Conservation (phyloP, 768 basidiomycete genomes). For the Tulasnella sp. region DNA sequence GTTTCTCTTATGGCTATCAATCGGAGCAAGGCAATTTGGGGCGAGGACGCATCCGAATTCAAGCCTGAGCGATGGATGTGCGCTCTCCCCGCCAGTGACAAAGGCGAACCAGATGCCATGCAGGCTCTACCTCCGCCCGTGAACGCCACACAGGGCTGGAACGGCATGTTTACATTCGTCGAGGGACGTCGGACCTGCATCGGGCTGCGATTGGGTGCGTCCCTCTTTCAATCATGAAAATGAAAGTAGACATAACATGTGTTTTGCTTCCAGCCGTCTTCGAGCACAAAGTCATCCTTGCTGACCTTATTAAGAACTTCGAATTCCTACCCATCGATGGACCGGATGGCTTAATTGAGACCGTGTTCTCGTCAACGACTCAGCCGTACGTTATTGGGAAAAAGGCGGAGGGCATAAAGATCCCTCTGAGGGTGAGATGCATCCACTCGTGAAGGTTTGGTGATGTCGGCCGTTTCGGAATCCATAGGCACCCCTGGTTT, state of each 20-base stretch:
- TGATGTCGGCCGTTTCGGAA: no score
- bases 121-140: conserved; percentile 19
- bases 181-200: conserved; percentile 37
- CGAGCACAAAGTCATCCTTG: conserved; percentile 34
- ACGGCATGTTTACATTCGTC: conserved; percentile 31
- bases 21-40: conserved; percentile 31
- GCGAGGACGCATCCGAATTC: conserved; percentile 29
- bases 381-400: conserved; percentile 17
- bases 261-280: conserved; percentile 28
- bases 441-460: no score
- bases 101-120: not conserved
- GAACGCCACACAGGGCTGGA: conserved; percentile 31
- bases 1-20: conserved; percentile 31
- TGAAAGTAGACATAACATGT: conserved; percentile 22
- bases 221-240: not conserved
- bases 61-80: conserved; percentile 32
- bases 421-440: conserved; percentile 13
- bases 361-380: conserved; percentile 14
- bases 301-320: conserved; percentile 30
- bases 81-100: not conserved
- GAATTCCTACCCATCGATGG: conserved; percentile 29
- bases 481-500: no score
- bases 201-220: conserved; percentile 30
- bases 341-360: conserved; percentile 18
- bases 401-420: conserved; percentile 14